Evolutionary conservation across 78 protist species (phyloP).

Genomic region (Dictyostelium firmibasis): DNA sequence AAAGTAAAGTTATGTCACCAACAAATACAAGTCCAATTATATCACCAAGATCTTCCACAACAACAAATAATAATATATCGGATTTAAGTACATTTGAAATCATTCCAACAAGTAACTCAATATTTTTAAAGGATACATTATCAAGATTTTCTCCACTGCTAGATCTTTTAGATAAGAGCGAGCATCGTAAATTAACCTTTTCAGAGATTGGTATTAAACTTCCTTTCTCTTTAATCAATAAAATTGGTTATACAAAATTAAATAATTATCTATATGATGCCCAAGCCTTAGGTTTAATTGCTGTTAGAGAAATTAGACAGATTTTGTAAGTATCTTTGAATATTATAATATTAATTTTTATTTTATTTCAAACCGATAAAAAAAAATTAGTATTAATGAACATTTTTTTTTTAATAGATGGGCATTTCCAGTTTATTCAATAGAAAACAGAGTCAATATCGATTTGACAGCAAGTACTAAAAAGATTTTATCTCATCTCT

Average conservation of each 20-base stretch:
- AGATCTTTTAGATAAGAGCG: constrained; percentile 51
- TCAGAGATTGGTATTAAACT: constrained; percentile 70
- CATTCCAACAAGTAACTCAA: not conserved
- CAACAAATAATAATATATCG: not conserved
- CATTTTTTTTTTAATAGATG: constrained; percentile 20
- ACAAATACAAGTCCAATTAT: constrained; percentile 3
- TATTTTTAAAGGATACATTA: not conserved
- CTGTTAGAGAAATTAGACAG: constrained; percentile 70
- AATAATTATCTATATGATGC: constrained; percentile 61
- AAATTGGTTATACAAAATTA: constrained; percentile 57
- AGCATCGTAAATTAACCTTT: constrained; percentile 29
- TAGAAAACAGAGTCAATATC: not conserved
- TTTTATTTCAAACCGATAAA: not conserved
- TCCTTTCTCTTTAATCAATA: constrained; percentile 13
- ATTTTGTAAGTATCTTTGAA: constrained; percentile 9
- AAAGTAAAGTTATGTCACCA: not conserved
- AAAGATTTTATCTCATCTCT: constrained; percentile 49
- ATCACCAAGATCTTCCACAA: not conserved
- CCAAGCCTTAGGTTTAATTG: constrained; percentile 56
- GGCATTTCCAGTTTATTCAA: constrained; percentile 49
- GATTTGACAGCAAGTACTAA: constrained; percentile 23
- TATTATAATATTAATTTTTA: not conserved
- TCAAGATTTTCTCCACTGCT: constrained; percentile 35
- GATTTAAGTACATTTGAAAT: not conserved
- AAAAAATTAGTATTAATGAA: not conserved